Conservation (phyloP, 805 yeast genomes). For the Candida takata region DNA sequence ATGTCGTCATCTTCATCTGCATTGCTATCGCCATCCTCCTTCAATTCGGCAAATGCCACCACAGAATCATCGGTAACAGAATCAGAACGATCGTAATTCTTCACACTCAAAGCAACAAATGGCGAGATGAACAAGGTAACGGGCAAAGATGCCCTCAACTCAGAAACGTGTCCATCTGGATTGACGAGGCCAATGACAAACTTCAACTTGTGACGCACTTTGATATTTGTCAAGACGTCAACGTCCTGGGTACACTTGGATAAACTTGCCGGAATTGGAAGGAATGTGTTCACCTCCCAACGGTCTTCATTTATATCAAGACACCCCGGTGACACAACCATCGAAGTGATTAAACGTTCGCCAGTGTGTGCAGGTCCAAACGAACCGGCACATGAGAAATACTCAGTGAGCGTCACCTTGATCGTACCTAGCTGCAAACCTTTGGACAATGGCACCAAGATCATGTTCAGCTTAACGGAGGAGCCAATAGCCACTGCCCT, state of each 20-base stretch:
- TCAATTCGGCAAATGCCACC: conserved; percentile 21
- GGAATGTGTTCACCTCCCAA: conserved; percentile 65
- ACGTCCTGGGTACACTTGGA: conserved; percentile 84
- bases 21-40: conserved; percentile 22
- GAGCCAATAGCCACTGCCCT: conserved; percentile 91
- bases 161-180: conserved; percentile 90
- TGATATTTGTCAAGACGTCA: conserved; percentile 57
- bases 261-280: conserved; percentile 67
- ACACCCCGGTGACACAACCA: conserved; percentile 30
- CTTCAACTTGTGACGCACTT: conserved; percentile 83
- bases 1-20: conserved; percentile 30
- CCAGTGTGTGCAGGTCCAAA: conserved; percentile 50
- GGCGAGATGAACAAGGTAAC: conserved; percentile 73
- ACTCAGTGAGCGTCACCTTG: conserved; percentile 61
- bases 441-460: conserved; percentile 72
- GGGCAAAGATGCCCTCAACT: conserved; percentile 85
- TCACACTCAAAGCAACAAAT: conserved; percentile 63
- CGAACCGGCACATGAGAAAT: conserved; percentile 52
- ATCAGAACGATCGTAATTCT: conserved; percentile 22
- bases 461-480: conserved; percentile 57
- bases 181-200: conserved; percentile 73
- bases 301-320: conserved; percentile 37
- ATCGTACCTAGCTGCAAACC: conserved; percentile 76
- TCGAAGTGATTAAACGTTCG: conserved; percentile 57
- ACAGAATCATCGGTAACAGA: conserved; percentile 17